Evolutionary conservation across 129 eudicot genomes (phyloP).

Genomic region (Saussurea involucrata): DNA sequence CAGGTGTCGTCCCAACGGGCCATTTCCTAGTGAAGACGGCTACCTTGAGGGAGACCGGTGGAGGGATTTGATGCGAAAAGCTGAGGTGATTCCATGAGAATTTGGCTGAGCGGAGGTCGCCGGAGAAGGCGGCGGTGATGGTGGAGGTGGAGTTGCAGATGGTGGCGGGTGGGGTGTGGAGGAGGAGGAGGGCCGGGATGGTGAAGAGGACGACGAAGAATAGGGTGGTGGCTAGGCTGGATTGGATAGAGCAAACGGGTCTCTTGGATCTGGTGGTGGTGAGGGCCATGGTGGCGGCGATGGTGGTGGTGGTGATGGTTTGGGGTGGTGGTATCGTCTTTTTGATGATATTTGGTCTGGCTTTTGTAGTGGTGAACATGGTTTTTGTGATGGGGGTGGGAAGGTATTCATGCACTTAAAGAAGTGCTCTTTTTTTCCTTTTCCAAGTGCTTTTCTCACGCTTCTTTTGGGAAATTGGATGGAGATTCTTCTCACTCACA

Average conservation of each 20-base stretch:
- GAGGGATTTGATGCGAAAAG: conserved; percentile 34
- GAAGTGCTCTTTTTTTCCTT: conserved; percentile 36
- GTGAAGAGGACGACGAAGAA: conserved; percentile 74
- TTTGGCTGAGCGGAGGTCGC: conserved; percentile 64
- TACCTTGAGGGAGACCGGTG: conserved; percentile 51
- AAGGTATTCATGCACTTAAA: conserved; percentile 55
- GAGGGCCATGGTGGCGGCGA: conserved; percentile 48
- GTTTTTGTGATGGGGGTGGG: conserved; percentile 26
- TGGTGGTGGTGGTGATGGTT: conserved; percentile 10
- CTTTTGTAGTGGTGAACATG: conserved; percentile 29
- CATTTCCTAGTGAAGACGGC: conserved; percentile 89
- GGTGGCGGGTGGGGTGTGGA: conserved; percentile 61
- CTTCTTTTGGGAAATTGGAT: conserved; percentile 30
- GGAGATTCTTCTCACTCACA: conserved; percentile 21
- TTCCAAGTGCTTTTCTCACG: conserved; percentile 50
- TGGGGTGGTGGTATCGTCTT: conserved; percentile 18
- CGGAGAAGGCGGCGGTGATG: conserved; percentile 36
- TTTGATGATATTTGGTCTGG: conserved; percentile 17
- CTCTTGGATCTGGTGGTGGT: conserved; percentile 46
- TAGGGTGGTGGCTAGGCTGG: conserved; percentile 68
- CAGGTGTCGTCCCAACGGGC: conserved; percentile 71
- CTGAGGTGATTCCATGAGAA: conserved; percentile 77
- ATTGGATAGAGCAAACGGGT: conserved; percentile 37
- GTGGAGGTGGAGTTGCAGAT: conserved; percentile 49
- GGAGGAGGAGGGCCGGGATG: conserved; percentile 81